A percentile compares a stretch with the other conserved stretches of the same genome.
phyloP scores from a whole-genome alignment of 2,329 filamentous ascomycete genomes.

The Fusarium longipes region DNA sequence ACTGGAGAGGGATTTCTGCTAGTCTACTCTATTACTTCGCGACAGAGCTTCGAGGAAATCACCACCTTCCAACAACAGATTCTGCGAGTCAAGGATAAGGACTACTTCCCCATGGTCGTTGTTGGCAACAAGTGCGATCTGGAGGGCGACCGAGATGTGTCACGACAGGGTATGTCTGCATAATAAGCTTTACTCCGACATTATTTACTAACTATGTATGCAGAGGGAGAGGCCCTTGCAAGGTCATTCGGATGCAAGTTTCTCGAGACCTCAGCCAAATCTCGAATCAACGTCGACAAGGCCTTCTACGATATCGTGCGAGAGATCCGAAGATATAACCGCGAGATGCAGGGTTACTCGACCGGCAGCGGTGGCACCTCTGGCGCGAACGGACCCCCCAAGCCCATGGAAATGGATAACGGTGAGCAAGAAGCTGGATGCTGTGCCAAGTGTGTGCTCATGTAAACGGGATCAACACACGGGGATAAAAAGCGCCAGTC shows the following conservation, averaged over 20 bases:
- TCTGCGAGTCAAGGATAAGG: constrained; percentile 97
- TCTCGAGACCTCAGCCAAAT: constrained; percentile 99
- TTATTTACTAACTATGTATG: constrained; percentile 36
- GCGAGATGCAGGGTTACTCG: constrained; percentile 92
- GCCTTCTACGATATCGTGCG: constrained; percentile 98
- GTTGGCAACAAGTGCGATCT: constrained; percentile 99
- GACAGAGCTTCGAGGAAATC: constrained; percentile 98
- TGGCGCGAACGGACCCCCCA: constrained; percentile 68
- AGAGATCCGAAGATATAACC: constrained; percentile 98
- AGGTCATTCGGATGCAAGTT: constrained; percentile 95
- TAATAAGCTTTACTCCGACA: not conserved
- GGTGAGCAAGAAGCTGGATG: constrained; percentile 77
- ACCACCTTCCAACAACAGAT: constrained; percentile 99
- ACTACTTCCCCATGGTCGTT: constrained; percentile 99
- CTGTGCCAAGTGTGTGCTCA: constrained; percentile 87
- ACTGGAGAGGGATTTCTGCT: constrained; percentile 98
- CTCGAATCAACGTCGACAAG: constrained; percentile 97
- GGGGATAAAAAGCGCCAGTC: constrained; percentile 29
- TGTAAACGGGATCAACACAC: constrained; percentile 66
- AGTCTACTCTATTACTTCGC: constrained; percentile 97
- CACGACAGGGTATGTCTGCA: constrained; percentile 80
- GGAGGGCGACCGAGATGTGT: constrained; percentile 90
- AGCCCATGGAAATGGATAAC: constrained; percentile 84
- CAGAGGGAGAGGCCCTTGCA: constrained; percentile 91
- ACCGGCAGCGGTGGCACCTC: constrained; percentile 74